Evolutionary conservation across 2,329 filamentous ascomycete species (phyloP).

Genomic region (Fusarium sp.): DNA sequence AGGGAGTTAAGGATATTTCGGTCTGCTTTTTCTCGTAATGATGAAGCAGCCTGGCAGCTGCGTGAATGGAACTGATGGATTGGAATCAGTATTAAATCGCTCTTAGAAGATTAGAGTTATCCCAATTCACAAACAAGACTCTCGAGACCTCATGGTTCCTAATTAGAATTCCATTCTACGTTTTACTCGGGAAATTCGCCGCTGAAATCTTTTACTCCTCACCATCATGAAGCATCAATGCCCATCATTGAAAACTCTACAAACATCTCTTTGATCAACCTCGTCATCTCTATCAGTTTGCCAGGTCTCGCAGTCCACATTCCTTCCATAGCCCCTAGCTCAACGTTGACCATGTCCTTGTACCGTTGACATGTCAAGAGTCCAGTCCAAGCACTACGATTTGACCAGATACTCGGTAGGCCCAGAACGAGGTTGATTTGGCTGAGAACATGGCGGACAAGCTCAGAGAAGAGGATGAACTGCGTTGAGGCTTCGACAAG

Average conservation of each 20-base stretch:
- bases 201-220: background rate
- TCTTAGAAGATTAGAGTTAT: slow-evolving; percentile 38
- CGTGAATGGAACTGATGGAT: slow-evolving; percentile 4
- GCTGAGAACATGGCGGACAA: slow-evolving; percentile 41
- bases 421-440: slow-evolving; percentile 47
- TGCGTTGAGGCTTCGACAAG: slow-evolving; percentile 44
- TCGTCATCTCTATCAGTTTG: slow-evolving; percentile 36
- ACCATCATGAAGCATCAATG: background rate
- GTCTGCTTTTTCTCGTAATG: background rate
- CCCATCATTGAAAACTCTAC: slow-evolving; percentile 42
- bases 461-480: slow-evolving; percentile 46
- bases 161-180: background rate
- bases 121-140: background rate
- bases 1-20: slow-evolving; percentile 8
- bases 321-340: slow-evolving; percentile 42
- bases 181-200: background rate
- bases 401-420: slow-evolving; percentile 38
- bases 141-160: background rate
- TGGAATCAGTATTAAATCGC: slow-evolving; percentile 4
- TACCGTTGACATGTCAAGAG: slow-evolving; percentile 36
- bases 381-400: slow-evolving; percentile 43
- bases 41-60: background rate
- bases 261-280: slow-evolving; percentile 35
- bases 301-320: slow-evolving; percentile 40
- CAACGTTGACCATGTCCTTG: slow-evolving; percentile 42